phyloP scores from a whole-genome alignment of 495 filamentous ascomycete species.

The Oleoguttula mirabilis region DNA sequence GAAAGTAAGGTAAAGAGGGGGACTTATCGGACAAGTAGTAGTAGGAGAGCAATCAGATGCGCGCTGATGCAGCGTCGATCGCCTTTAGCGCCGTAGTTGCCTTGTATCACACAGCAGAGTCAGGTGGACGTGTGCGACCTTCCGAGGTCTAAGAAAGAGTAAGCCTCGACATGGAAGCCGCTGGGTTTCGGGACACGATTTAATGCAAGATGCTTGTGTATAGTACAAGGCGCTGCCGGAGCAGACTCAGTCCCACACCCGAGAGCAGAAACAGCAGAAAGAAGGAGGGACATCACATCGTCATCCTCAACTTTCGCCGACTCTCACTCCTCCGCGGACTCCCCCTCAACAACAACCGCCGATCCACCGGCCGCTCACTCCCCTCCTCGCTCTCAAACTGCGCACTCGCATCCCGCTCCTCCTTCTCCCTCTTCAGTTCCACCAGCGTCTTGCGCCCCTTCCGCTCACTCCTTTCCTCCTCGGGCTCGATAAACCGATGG shows the following conservation, averaged over 20 bases:
- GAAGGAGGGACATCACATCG: constrained; percentile 6
- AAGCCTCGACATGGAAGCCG: neutral
- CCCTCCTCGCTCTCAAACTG: constrained; percentile 7
- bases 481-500: constrained; percentile 31
- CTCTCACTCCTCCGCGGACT: constrained; percentile 15
- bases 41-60: neutral
- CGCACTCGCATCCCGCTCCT: neutral
- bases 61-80: neutral
- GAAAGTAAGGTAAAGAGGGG: neutral
- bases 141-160: neutral
- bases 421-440: constrained; percentile 11
- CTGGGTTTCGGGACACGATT: no score
- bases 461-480: constrained; percentile 26
- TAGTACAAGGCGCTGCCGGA: neutral
- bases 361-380: constrained; percentile 18
- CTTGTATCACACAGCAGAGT: no score
- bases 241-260: no score
- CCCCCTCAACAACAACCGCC: constrained; percentile 24
- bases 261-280: no score
- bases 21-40: neutral
- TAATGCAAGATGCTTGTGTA: neutral
- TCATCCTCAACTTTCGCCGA: constrained; percentile 11
- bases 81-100: neutral
- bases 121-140: neutral
- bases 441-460: constrained; percentile 22